Conservation (phyloP, 169 alveolate species). For the Amoebophrya sp. region DNA sequence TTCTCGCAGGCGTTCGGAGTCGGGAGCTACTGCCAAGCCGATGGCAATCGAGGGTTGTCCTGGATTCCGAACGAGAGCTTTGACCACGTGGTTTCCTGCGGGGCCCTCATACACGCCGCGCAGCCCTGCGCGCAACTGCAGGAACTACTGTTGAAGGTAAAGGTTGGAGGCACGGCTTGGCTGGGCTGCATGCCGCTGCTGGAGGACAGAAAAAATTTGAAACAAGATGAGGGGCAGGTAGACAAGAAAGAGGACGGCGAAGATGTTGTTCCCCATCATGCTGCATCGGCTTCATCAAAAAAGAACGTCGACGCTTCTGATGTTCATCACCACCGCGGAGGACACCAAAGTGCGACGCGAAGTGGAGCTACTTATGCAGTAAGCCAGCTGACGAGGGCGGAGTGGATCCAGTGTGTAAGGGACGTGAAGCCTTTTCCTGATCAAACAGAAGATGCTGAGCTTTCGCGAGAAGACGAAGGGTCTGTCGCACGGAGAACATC, state of each 20-base stretch:
- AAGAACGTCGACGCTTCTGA: too few relatives aligned
- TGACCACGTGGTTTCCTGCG: not conserved
- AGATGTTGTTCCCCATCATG: too few relatives aligned
- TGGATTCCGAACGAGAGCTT: not conserved
- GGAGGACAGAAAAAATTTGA: not conserved
- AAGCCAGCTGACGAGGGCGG: not conserved
- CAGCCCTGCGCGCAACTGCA: not conserved
- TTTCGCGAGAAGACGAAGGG: too few relatives aligned
- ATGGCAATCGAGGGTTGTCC: not conserved
- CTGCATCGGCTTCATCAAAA: too few relatives aligned
- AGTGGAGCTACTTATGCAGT: not conserved
- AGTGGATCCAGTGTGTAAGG: not conserved
- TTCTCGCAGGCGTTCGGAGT: not conserved
- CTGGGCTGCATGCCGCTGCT: constrained; percentile 1
- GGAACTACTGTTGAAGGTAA: not conserved
- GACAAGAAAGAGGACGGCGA: too few relatives aligned
- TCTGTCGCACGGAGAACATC: too few relatives aligned
- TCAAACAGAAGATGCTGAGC: too few relatives aligned
- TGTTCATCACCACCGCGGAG: too few relatives aligned
- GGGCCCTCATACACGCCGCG: not conserved
- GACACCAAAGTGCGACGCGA: not conserved
- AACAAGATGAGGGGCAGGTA: too few relatives aligned
- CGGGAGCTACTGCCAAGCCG: not conserved
- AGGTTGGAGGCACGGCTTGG: not conserved
- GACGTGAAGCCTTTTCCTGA: too few relatives aligned